These are phyloP conservation scores for Penicillium glabrum DNA, from an alignment of 2,329 filamentous ascomycete genomes.

Conservation along the genomic window DNA sequence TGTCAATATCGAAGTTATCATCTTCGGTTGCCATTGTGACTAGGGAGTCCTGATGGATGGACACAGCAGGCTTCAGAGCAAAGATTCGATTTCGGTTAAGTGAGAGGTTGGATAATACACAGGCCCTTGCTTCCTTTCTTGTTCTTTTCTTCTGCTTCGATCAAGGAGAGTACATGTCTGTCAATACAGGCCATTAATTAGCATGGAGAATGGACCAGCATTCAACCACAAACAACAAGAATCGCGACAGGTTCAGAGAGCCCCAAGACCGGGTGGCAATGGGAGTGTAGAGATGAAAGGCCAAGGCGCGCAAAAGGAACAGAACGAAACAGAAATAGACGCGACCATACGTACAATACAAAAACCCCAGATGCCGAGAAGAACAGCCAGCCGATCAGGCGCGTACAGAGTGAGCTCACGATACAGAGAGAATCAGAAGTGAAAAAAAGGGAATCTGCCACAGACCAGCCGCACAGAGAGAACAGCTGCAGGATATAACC, in stretches of 20 bases:
- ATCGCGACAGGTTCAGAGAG: neutral
- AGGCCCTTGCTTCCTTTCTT: conserved; percentile 31
- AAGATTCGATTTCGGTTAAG: conserved; percentile 36
- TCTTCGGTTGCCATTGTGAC: conserved; percentile 56
- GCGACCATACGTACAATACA: conserved; percentile 43
- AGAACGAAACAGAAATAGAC: conserved; percentile 23
- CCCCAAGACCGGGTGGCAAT: neutral
- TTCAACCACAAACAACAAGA: conserved; percentile 4
- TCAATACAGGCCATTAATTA: conserved; percentile 38
- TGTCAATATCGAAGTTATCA: conserved; percentile 70
- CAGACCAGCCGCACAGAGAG: conserved; percentile 15
- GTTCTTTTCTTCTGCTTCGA: conserved; percentile 24
- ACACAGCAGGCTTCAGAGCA: conserved; percentile 29
- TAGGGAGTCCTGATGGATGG: conserved; percentile 18
- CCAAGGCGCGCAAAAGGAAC: neutral
- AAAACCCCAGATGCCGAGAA: conserved; percentile 18
- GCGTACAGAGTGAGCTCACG: conserved; percentile 6
- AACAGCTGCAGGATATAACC: neutral
- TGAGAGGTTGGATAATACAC: conserved; percentile 35
- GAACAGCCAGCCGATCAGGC: conserved; percentile 13
- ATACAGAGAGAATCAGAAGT: conserved; percentile 17
- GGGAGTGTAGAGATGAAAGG: conserved; percentile 1
- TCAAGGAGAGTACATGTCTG: conserved; percentile 48
- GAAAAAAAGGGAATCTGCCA: conserved; percentile 5
- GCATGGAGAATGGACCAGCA: conserved; percentile 28